Evolutionary conservation across 2,329 filamentous ascomycete species (phyloP), one percentile per base, ranked within the genome.

Genomic region (Pseudopyricularia cyperi): DNA sequence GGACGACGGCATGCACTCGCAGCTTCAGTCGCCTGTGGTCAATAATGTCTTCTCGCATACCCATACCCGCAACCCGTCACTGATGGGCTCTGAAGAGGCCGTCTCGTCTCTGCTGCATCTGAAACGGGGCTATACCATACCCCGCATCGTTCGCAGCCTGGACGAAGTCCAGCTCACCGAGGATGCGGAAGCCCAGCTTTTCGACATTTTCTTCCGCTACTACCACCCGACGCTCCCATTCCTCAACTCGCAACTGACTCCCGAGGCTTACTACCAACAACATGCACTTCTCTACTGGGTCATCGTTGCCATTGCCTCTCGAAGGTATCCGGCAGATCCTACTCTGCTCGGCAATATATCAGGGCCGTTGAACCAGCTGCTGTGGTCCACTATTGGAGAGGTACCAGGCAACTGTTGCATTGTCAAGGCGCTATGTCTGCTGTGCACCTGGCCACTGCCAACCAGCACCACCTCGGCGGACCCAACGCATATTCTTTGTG

Each of bases 201-300:
- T 89, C 67, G 73, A 75, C 66, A 81, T 87, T 61, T 91, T 85
- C 68, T 91, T 88, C 69, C 70, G 73, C 55, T 80, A 73, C 61
- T 91, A 89, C 63, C 87, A 93, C 63, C 82, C 80, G 1, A 91
- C 87, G 62, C 69, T 91, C 15, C 86, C 87, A 1, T 85, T 91
- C 61, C 76, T 91, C 57, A 85, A 82, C 59, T 74, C 80, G 6
- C 63, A 73, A 9, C 80, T 83, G 57, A 69, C 77, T 0, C 84
- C 88, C 2, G 85, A 93, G 47, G 73, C 81, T 53, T 93, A 87
- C 63, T 85, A 85, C 61, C 77, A 82, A 54, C 84, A 91, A 60
- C 85, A 89, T 50, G 82, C 83, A 4, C 73, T 95, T 14, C 76
- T 95, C 1, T 95, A 95, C 67, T 95, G 89, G 89, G 79, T 85